phyloP scores from a whole-genome alignment of 352 stramenopile genomes.

The Pythium graminicola region DNA sequence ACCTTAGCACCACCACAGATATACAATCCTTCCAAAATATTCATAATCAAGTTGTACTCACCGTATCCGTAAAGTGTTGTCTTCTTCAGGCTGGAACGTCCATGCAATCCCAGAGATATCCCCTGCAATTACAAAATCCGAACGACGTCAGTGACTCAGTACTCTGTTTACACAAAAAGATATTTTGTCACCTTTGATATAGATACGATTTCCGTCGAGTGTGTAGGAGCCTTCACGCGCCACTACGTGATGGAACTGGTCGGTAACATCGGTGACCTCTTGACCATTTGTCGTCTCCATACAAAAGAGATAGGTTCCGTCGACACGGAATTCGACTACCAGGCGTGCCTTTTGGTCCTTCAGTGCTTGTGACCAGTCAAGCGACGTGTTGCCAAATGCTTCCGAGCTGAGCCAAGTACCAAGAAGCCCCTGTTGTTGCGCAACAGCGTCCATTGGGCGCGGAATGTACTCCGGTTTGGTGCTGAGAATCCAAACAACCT shows the following conservation, averaged over 20 bases:
- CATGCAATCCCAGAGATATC: slow-evolving; percentile 52
- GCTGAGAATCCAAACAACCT: too few relatives aligned
- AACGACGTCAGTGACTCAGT: not conserved
- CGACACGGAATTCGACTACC: slow-evolving; percentile 32
- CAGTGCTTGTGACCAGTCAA: slow-evolving; percentile 71
- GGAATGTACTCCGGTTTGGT: too few relatives aligned
- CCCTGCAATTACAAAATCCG: slow-evolving; percentile 17
- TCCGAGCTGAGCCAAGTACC: slow-evolving; percentile 62
- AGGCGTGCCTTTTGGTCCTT: slow-evolving; percentile 43
- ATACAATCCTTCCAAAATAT: not conserved
- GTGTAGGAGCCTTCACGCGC: slow-evolving; percentile 37
- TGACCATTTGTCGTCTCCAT: slow-evolving; percentile 19
- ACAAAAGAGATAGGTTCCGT: slow-evolving; percentile 34
- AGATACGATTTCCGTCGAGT: slow-evolving; percentile 20
- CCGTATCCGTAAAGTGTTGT: slow-evolving; percentile 51
- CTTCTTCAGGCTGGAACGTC: slow-evolving; percentile 65
- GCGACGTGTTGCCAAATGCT: slow-evolving; percentile 65
- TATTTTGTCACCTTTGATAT: slow-evolving; percentile 27
- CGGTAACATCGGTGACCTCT: slow-evolving; percentile 32
- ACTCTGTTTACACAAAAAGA: not conserved
- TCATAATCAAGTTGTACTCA: slow-evolving; percentile 10
- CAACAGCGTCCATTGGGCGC: not conserved
- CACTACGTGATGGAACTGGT: slow-evolving; percentile 47
- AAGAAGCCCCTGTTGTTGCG: slow-evolving; percentile 7
- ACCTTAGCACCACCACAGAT: slow-evolving; percentile 16